These are phyloP conservation scores for Phytophthora kernoviae DNA, from an alignment of 352 stramenopile genomes.

Conservation along the genomic window DNA sequence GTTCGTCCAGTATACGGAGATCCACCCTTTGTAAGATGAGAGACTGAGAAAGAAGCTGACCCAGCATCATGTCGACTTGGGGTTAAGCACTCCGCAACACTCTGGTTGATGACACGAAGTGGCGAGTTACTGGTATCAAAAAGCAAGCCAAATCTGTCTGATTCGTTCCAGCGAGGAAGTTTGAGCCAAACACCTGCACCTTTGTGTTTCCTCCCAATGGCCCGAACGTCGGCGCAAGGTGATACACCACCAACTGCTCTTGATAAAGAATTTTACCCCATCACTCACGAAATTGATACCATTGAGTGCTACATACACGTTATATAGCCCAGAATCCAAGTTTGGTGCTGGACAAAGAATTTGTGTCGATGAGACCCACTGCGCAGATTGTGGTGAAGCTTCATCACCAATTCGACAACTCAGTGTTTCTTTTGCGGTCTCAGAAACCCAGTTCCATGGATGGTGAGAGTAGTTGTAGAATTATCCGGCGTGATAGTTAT, in stretches of 20 bases:
- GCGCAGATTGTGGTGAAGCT: neutral
- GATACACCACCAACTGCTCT: conserved; percentile 39
- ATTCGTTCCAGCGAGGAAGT: conserved; percentile 21
- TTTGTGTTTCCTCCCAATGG: conserved; percentile 45
- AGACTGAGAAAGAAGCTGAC: conserved; percentile 24
- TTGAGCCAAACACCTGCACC: conserved; percentile 34
- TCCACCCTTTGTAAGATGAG: conserved; percentile 10
- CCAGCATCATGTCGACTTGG: conserved; percentile 16
- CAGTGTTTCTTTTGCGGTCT: conserved; percentile 27
- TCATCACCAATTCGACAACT: conserved; percentile 38
- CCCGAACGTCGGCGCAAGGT: conserved; percentile 46
- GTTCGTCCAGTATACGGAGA: conserved; percentile 1
- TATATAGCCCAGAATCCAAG: conserved; percentile 45
- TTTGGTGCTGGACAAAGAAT: conserved; percentile 35
- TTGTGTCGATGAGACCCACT: conserved; percentile 39
- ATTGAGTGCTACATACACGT: conserved; percentile 53
- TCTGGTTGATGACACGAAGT: conserved; percentile 26
- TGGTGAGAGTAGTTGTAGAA: conserved; percentile 11
- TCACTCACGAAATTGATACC: conserved; percentile 49
- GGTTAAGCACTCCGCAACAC: conserved; percentile 27
- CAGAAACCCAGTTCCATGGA: conserved; percentile 37
- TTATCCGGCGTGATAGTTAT: conserved; percentile 4
- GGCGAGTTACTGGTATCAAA: conserved; percentile 30
- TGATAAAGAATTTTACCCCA: conserved; percentile 43
- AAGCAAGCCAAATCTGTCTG: conserved; percentile 34